These are phyloP conservation scores for Elsinoe necatrix DNA, from an alignment of 2,329 filamentous ascomycete genomes.

Conservation along the genomic window DNA sequence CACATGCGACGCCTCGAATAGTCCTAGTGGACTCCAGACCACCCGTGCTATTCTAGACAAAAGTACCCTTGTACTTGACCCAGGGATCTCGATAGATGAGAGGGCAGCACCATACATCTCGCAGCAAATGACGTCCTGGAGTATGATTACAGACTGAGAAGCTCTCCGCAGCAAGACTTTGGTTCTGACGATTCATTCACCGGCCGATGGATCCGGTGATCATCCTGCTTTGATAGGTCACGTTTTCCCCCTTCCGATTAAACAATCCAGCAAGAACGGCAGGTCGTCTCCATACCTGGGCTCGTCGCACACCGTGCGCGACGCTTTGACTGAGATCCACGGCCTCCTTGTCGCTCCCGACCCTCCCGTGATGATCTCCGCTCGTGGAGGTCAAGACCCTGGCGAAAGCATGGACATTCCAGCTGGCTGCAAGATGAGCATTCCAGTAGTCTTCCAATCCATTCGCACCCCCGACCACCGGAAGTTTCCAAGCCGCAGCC, in stretches of 20 bases:
- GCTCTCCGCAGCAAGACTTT: background rate
- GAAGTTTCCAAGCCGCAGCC: constrained; percentile 6
- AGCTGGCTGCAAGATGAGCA: constrained; percentile 5
- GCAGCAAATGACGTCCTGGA: background rate
- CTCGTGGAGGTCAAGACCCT: constrained; percentile 1
- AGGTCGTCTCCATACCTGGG: background rate
- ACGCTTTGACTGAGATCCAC: constrained; percentile 7
- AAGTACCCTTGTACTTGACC: constrained; percentile 9
- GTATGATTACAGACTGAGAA: background rate
- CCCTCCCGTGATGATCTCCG: constrained; percentile 12
- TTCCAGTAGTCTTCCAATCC: constrained; percentile 9
- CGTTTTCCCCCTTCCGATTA: background rate
- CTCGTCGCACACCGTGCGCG: constrained; percentile 5
- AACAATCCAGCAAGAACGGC: constrained; percentile 4
- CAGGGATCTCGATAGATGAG: constrained; percentile 6
- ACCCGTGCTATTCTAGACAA: background rate
- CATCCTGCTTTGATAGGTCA: constrained; percentile 1
- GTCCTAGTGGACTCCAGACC: background rate
- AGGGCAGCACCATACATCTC: background rate
- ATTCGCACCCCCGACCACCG: background rate
- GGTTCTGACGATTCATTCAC: background rate
- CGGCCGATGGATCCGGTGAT: background rate
- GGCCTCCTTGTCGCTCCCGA: constrained; percentile 11
- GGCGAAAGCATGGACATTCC: background rate
- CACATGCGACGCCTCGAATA: background rate